A percentile compares a stretch with the other conserved stretches of the same genome.
Conservation (phyloP, 2,329 filamentous ascomycete genomes). For the Botrytis medusae region DNA sequence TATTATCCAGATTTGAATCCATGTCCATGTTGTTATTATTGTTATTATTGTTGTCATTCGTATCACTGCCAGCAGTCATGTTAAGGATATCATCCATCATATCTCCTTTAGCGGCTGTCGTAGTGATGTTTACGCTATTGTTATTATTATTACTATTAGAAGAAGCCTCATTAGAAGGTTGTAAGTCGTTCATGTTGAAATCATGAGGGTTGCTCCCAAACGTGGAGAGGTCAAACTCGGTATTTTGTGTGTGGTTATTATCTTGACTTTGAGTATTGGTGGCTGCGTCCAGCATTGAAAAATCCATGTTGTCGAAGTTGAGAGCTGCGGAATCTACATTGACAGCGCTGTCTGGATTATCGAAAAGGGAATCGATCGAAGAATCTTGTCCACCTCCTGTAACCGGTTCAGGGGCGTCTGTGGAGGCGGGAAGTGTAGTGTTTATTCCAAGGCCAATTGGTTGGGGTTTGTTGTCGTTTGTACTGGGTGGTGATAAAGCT, state of each 20-base stretch:
- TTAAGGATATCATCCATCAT: conserved; percentile 31
- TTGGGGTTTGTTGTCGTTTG: conserved; percentile 25
- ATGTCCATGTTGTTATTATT: conserved; percentile 43
- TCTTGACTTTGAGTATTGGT: conserved; percentile 27
- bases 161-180: conserved; percentile 27
- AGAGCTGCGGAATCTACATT: conserved; percentile 28
- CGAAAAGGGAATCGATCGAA: conserved; percentile 37
- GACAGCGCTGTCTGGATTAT: conserved; percentile 28
- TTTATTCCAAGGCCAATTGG: conserved; percentile 33
- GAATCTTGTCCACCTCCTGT: conserved; percentile 32
- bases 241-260: conserved; percentile 31
- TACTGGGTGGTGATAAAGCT: conserved; percentile 31
- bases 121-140: conserved; percentile 23
- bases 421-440: conserved; percentile 25
- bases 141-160: background rate
- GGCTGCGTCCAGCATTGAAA: conserved; percentile 28
- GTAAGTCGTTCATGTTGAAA: conserved; percentile 43
- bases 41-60: conserved; percentile 15
- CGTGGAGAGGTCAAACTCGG: conserved; percentile 37
- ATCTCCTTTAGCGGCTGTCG: conserved; percentile 23
- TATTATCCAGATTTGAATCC: conserved; percentile 54
- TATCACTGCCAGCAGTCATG: conserved; percentile 11
- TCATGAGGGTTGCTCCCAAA: conserved; percentile 41
- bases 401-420: conserved; percentile 23
- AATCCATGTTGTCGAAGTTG: conserved; percentile 37